phyloP scores from a whole-genome alignment of 768 basidiomycete species.

The Paxillus involutus region DNA sequence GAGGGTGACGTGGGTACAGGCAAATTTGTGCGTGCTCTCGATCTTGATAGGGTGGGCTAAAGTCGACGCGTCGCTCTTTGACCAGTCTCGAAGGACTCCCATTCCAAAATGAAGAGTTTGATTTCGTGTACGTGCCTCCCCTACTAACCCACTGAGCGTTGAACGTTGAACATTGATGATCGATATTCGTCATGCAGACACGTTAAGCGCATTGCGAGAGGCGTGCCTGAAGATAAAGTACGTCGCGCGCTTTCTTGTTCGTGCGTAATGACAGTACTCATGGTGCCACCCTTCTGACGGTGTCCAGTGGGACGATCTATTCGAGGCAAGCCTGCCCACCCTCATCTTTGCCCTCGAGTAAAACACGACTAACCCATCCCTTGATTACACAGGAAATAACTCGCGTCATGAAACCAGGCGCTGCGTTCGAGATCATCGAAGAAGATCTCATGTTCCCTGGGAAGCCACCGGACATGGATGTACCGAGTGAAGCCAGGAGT shows the following conservation, averaged over 20 bases:
- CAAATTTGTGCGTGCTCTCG: conserved; percentile 58
- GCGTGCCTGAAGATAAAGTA: conserved; percentile 77
- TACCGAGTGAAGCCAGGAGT: neutral
- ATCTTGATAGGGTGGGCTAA: too few relatives aligned
- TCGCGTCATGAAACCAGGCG: conserved; percentile 73
- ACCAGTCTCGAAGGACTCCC: conserved; percentile 66
- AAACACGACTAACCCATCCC: neutral
- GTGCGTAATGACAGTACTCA: too few relatives aligned
- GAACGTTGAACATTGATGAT: neutral
- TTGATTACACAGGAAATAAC: conserved; percentile 47
- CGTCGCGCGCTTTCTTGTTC: conserved; percentile 3
- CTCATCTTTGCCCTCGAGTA: neutral
- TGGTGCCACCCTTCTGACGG: too few relatives aligned
- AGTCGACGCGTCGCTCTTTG: neutral
- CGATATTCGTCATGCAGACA: conserved; percentile 41
- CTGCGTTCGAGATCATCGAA: conserved; percentile 74
- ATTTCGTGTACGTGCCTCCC: conserved; percentile 59
- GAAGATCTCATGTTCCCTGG: conserved; percentile 77
- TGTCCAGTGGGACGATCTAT: conserved; percentile 60
- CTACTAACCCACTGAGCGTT: neutral
- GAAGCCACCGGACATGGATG: conserved; percentile 20
- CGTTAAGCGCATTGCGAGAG: conserved; percentile 68
- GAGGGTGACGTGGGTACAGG: conserved; percentile 70
- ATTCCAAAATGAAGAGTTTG: conserved; percentile 71
- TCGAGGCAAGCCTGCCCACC: conserved; percentile 45